Base-by-base conservation (phyloP, 768 basidiomycete species). In the Lentinus tigrinus region DNA sequence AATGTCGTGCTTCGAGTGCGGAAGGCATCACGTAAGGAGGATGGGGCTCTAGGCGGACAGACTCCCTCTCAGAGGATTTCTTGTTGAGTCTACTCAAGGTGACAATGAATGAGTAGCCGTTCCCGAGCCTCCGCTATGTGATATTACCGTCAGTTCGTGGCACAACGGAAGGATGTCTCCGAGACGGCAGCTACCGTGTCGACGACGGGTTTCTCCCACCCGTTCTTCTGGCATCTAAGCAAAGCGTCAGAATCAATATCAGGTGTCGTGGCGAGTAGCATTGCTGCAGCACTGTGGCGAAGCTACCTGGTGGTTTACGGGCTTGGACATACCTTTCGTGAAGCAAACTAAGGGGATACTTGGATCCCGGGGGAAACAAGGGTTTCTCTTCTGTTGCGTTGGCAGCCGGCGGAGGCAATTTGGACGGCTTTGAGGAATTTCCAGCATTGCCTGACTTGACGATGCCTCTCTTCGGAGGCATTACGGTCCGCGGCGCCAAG, bases 371-470 rank as follows among this genome's bases (percentile, higher is more conserved):
- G 39, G 92, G 91, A 67, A 95, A 95, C 36, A 95, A 73, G 0
- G 87, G 81, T 55, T 81, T 83, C 34, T 81, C 82, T 60, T 71
- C 60, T 2, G 67, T 54, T 52, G 70, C 69, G 26, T 47, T 3
- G 11, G 27, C 10, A 28, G 16, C 28, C 31, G 46, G 54, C 4
- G 67, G 44, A 38, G 63, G 54, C 7, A 66, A 49, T 38, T 64
- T 68, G 16, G 63, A 59, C 13, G 77, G 63, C 61, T 91, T 93
- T 31, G 87, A 81, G 1, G 90, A 90, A 65, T 92, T 95, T 47
- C 93, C 91, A n/a, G 91, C 89, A 70, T 93, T 93, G 43, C 93
- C 93, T 57, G 90, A 88, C 70, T 89, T 91, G 62, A 93, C 85
- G 51, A 94, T 91, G 62, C 88, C 88, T 75, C 80, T 87, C 56